Percentiles rank a stretch among this genome's conserved stretches.
Conservation (phyloP, 2,329 filamentous ascomycete genomes). For the Penicillium sp. region DNA sequence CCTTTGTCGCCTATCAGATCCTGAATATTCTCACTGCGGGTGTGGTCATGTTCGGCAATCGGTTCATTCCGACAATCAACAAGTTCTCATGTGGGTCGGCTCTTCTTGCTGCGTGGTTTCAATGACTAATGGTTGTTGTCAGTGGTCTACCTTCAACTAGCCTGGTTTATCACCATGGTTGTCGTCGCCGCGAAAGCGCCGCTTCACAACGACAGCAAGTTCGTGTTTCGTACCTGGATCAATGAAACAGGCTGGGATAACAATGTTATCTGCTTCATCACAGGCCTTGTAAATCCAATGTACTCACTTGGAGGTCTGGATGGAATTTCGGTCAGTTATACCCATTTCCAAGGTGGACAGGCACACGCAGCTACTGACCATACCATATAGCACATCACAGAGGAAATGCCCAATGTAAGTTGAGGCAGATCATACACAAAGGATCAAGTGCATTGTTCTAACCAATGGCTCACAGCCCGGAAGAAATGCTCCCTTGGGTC, state of each 20-base stretch:
- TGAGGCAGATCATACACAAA: not conserved
- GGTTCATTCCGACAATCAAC: conserved; percentile 45
- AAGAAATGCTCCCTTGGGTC: conserved; percentile 32
- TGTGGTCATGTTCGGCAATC: conserved; percentile 51
- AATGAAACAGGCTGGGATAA: conserved; percentile 55
- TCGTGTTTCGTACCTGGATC: conserved; percentile 54
- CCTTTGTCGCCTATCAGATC: conserved; percentile 43
- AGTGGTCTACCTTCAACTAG: conserved; percentile 49
- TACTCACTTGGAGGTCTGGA: conserved; percentile 51
- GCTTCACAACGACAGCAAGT: conserved; percentile 46
- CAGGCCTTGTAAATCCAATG: conserved; percentile 50
- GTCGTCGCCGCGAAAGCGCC: conserved; percentile 50
- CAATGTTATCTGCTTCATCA: conserved; percentile 52
- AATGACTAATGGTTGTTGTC: not conserved
- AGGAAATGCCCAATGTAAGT: conserved; percentile 52
- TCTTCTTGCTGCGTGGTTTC: not conserved
- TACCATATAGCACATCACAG: conserved; percentile 45
- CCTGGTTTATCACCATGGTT: conserved; percentile 50
- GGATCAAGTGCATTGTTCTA: not conserved
- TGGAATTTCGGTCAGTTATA: conserved; percentile 38
- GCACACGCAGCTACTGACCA: not conserved
- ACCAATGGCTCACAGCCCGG: conserved; percentile 23
- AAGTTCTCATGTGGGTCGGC: conserved; percentile 40
- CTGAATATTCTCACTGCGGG: conserved; percentile 45
- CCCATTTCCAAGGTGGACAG: not conserved